Evolutionary conservation across 1,284 basidiomycete genomes (phyloP), one percentile per base, ranked within the genome.

Genomic region (Trichosporon faecale): DNA sequence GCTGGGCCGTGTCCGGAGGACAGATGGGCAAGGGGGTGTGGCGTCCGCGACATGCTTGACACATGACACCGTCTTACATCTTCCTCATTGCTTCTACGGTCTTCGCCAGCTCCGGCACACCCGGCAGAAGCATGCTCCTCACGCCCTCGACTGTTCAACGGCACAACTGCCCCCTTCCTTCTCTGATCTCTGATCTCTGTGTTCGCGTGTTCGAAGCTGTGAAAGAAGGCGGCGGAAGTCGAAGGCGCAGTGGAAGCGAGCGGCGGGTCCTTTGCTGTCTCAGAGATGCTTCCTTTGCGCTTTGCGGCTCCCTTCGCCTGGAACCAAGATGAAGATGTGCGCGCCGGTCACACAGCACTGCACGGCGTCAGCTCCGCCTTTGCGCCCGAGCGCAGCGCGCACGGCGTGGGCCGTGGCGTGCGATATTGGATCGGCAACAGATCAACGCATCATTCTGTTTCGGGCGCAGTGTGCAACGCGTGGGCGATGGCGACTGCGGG

Each of bases 401-500:
- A 9, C 40, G 8, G 49, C 25, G 49, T 25, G 49, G 21, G 49
- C 49, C 8, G 6, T 23, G 9, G 21, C 21, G 49, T 52, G 49
- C 49, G 8, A 52, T 52, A 52, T 52, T 52, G n/a, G 49, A 44
- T 44, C 18, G 40, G 40, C 40, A 44, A 3, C 16, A 44, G 49
- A 52, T 52, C 49, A 21, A 21, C 49, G 21, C 49, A 11, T 9
- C 21, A 23, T 52, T 52, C 49, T 52, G 49, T 52, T 2, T 52
- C 49, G 49, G 49, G 49, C 49, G 49, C 49, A 52, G 21, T 52
- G 49, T 52, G 49, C n/a, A 52, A 52, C 49, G 49, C 49, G 49
- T 52, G 49, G 49, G 49, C 49, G 23, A 23, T 3, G 11, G 49
- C 21, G 21, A 12, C 21, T 18, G 49, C 49, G 21, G 49, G 2